A percentile compares a stretch with the other conserved stretches of the same genome.
Conservation (phyloP, 106 monocot species). For the Chionographis japonica region DNA sequence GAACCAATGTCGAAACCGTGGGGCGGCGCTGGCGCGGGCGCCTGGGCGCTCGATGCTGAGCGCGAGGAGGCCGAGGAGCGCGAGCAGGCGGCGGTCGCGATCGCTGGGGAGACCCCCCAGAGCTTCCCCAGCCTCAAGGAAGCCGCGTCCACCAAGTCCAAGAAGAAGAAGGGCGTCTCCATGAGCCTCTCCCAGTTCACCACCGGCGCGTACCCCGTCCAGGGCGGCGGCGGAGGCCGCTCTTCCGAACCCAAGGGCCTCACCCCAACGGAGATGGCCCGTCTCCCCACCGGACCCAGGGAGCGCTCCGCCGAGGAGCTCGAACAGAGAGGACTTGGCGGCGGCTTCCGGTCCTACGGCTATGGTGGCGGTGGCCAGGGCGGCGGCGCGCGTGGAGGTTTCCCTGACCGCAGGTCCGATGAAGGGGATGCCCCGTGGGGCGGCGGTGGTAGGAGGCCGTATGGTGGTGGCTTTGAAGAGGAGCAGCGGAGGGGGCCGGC, state of each 20-base stretch:
- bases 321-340: slow-evolving; percentile 50
- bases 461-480: slow-evolving; percentile 54
- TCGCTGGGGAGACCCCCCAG: slow-evolving; percentile 11
- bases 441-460: slow-evolving; percentile 18
- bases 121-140: slow-evolving; percentile 84
- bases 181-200: slow-evolving; percentile 65
- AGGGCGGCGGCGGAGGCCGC: slow-evolving; percentile 12
- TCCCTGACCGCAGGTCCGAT: slow-evolving; percentile 8
- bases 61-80: slow-evolving; percentile 69
- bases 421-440: slow-evolving; percentile 16
- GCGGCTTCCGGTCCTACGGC: slow-evolving; percentile 70
- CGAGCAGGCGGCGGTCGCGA: slow-evolving; percentile 11
- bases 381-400: slow-evolving; percentile 13
- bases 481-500: slow-evolving; percentile 34
- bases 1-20: slow-evolving; percentile 66
- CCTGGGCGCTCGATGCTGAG: slow-evolving; percentile 97
- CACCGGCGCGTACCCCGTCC: slow-evolving; percentile 27
- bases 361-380: neutral
- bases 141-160: slow-evolving; percentile 46
- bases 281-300: slow-evolving; percentile 76
- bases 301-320: slow-evolving; percentile 83
- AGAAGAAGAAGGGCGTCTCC: slow-evolving; percentile 76
- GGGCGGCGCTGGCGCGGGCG: slow-evolving; percentile 66
- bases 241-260: slow-evolving; percentile 37
- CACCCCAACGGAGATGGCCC: slow-evolving; percentile 57